Evolutionary conservation across 106 monocot species (phyloP).

Genomic region (Dactylorhiza incarnata): DNA sequence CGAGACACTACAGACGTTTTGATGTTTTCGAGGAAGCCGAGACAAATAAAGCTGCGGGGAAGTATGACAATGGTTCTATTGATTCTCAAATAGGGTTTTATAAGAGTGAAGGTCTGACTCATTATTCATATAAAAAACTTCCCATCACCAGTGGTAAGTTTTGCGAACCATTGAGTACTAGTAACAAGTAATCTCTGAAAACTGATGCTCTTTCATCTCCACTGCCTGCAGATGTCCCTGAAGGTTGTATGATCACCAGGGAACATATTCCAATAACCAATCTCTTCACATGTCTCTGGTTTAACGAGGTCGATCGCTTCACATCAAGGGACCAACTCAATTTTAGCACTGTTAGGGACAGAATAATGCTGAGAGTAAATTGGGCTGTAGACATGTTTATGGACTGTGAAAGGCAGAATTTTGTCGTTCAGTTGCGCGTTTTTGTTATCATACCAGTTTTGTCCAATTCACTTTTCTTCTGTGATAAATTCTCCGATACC

Average conservation of each 20-base stretch:
- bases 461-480: background rate
- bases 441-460: background rate
- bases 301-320: too few species aligned
- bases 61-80: slow-evolving; percentile 93
- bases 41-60: slow-evolving; percentile 92
- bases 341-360: too few species aligned
- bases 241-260: slow-evolving; percentile 98
- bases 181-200: background rate
- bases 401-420: too few species aligned
- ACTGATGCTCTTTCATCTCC: background rate
- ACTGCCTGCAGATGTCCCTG: slow-evolving; percentile 72
- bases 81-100: slow-evolving; percentile 87
- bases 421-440: too few species aligned
- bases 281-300: too few species aligned
- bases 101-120: slow-evolving; percentile 77
- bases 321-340: too few species aligned
- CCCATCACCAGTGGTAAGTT: slow-evolving; percentile 87
- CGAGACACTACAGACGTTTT: slow-evolving; percentile 82
- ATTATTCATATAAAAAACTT: slow-evolving; percentile 73
- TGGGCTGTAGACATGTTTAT: slow-evolving; percentile 53
- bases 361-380: too few species aligned
- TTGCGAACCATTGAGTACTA: background rate
- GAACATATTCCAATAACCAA: too few species aligned
- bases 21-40: slow-evolving; percentile 99
- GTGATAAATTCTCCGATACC: too few species aligned